Conservation (phyloP, 192 early-diverging fungal genomes). For the Podila epigama region DNA sequence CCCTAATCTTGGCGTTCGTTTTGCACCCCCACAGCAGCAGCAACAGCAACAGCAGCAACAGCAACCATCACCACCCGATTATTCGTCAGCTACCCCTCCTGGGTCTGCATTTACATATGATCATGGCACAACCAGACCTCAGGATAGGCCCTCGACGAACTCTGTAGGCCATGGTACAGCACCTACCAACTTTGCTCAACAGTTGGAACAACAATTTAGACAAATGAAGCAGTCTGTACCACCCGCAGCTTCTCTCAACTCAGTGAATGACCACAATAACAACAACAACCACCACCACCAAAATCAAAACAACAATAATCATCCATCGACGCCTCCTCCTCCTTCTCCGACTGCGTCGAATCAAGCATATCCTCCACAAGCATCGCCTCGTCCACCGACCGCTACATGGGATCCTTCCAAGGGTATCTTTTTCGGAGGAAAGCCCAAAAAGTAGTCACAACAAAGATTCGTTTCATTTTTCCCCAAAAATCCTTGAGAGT, state of each 20-base stretch:
- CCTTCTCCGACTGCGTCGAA: neutral
- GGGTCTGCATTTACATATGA: conserved; percentile 3
- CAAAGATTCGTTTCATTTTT: no score
- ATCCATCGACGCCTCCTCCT: neutral
- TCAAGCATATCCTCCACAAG: neutral
- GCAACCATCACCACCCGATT: neutral
- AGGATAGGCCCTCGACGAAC: no score
- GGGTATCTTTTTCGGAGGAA: conserved; percentile 37
- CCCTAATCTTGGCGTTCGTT: conserved; percentile 21
- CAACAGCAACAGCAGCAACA: neutral
- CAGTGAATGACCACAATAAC: no score
- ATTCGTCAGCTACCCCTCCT: neutral
- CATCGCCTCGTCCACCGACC: neutral
- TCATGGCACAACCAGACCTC: neutral
- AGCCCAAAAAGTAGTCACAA: conserved; percentile 16
- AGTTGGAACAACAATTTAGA: conserved; percentile 30
- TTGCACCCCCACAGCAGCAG: conserved; percentile 5
- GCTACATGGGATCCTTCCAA: conserved; percentile 35
- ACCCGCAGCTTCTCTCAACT: no score
- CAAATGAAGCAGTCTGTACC: conserved; percentile 19
- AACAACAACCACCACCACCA: no score
- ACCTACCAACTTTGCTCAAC: conserved; percentile 24
- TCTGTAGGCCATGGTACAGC: no score
- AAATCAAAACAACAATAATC: no score
- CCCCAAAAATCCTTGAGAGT: no score